Base-by-base conservation (phyloP, 1,139 yeast species). In the Yamadazyma spencermartinsiae region DNA sequence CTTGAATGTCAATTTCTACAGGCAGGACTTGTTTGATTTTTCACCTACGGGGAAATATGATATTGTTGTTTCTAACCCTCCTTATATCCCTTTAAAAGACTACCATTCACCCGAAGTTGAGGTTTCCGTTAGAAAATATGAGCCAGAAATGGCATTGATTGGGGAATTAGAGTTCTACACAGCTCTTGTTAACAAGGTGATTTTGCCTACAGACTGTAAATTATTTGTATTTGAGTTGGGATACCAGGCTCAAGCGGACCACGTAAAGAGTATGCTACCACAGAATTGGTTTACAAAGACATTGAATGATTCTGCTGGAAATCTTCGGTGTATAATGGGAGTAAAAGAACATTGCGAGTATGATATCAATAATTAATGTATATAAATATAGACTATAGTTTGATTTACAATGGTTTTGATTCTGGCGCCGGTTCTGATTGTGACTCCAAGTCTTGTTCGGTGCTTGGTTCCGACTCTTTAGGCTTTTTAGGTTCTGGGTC, bases 1-100 rank as follows among this genome's bases (percentile, higher is more conserved):
- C 5, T 33, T 49, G 1, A 34, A 38, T 2, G 55, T 64, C 3
- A 37, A 33, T 3, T 52, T 62, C 28, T 36, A 38, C n/a, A 37
- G 50, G 10, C 62, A 52, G 1, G 65, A 65, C 44, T 43, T 74
- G 3, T 55, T 68, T 25, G 41, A 52, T 10, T 27, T 40, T 1
- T 35, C 37, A 1, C 30, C 38, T 1, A 7, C 34, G 1, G 28
- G 28, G 2, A 18, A 33, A 2, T 40, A 66, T 9, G 86, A 85
- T 46, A 39, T 90, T 4, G 56, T 92, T 1, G 75, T 84, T 0
- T 78, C 96, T 16, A 92, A 92, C 51, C 98, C 98, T 0, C 98
- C 98, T 0, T 92, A 92, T 54, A 82, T 92, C 8, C 80, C 90
- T 0, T 13, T 36, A 2, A 37, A 51, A 0, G 79, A 78, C 25